Conservation (phyloP, 441 rosid species). For the Daphne laureola region DNA sequence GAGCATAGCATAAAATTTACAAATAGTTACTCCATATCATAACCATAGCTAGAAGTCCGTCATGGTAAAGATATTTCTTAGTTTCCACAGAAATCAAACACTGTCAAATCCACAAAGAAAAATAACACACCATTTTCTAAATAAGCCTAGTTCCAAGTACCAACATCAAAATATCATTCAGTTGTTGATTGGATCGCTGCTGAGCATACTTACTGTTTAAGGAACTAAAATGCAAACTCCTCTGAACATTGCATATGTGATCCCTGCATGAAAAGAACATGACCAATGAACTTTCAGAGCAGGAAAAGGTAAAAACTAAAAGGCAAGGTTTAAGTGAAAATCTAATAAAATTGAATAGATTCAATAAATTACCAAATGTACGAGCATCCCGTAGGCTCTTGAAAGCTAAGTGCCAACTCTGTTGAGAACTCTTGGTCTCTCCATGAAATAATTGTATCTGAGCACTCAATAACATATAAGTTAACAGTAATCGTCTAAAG, state of each 20-base stretch:
- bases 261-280: slow-evolving; percentile 51
- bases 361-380: slow-evolving; percentile 65
- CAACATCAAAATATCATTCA: too few species aligned
- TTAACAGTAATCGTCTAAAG: slow-evolving; percentile 2
- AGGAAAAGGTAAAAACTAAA: slow-evolving; percentile 7
- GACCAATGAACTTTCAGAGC: slow-evolving; percentile 5
- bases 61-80: too few species aligned
- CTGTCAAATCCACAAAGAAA: background rate
- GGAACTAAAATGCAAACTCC: slow-evolving; percentile 74
- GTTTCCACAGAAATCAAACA: too few species aligned
- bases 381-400: slow-evolving; percentile 92
- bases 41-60: too few species aligned
- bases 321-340: background rate
- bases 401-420: slow-evolving; percentile 97
- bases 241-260: slow-evolving; percentile 73
- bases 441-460: slow-evolving; percentile 99
- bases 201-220: slow-evolving; percentile 63
- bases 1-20: too few species aligned
- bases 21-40: too few species aligned
- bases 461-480: slow-evolving; percentile 15
- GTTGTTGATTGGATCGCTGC: background rate
- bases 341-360: background rate
- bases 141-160: too few species aligned
- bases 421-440: slow-evolving; percentile 86
- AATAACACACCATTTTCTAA: background rate